phyloP scores from a whole-genome alignment of 1,284 basidiomycete genomes.

The Cryptococcus depauperatus region DNA sequence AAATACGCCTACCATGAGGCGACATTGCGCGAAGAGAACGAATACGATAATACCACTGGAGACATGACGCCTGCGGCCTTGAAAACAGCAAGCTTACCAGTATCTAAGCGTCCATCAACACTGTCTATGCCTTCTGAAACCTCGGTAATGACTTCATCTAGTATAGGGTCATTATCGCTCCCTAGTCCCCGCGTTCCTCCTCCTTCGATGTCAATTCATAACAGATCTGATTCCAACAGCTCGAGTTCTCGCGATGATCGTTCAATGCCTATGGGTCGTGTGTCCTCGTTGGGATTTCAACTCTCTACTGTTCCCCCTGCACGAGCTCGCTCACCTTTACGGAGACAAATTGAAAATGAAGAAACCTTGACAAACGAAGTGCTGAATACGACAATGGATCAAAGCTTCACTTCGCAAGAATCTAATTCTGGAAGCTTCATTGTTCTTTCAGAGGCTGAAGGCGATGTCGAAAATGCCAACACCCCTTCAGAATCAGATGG shows the following conservation, averaged over 20 bases:
- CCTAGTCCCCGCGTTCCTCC: constrained; percentile 2
- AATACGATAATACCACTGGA: constrained; percentile 14
- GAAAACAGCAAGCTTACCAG: not conserved
- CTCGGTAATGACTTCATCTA: not conserved
- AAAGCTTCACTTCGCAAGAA: constrained; percentile 2
- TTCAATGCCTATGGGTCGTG: not conserved
- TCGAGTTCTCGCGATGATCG: not conserved
- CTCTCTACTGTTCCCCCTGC: constrained; percentile 3
- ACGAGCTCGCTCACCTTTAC: constrained; percentile 33
- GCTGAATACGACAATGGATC: constrained; percentile 4
- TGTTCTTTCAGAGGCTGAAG: not conserved
- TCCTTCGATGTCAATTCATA: constrained; percentile 16
- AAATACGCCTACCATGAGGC: constrained; percentile 22
- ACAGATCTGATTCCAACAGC: not conserved
- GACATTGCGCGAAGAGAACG: constrained; percentile 40
- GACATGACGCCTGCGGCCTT: not conserved
- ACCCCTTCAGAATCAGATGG: constrained; percentile 24
- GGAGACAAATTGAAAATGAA: constrained; percentile 18
- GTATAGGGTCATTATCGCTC: not conserved
- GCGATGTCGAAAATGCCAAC: constrained; percentile 2
- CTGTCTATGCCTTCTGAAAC: not conserved
- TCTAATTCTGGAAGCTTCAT: constrained; percentile 1
- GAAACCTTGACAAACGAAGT: constrained; percentile 7
- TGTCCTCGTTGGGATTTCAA: constrained; percentile 1
- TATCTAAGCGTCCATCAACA: not conserved